Evolutionary conservation across 2,329 filamentous ascomycete species (phyloP), one percentile per base, ranked within the genome.

Genomic region (Xylaria multiplex): DNA sequence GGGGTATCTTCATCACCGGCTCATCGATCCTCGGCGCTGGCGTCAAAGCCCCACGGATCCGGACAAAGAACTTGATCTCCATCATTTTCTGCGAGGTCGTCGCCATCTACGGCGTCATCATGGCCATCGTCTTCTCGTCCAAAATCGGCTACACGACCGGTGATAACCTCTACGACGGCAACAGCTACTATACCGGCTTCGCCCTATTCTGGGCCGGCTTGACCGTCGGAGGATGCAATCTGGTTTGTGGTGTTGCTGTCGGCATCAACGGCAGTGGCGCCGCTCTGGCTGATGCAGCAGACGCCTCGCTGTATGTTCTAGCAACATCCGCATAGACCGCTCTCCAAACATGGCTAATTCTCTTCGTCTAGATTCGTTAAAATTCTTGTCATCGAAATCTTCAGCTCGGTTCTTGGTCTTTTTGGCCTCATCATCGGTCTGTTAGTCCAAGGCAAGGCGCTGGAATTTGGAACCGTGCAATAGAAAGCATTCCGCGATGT

Each of bases 81-180:
- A 99, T 99, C 81, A 98, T 99, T 83, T 99, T 99, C 84, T 99
- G 96, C 85, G 96, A 99, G 83, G 96, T 99, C 77, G 96, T 99
- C 76, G 96, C 96, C 81, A 99, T 99, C 81, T 99, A 99, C 86
- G 96, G 96, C 75, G 95, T 99, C 81, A 99, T 99, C 83, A 99
- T 99, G 93, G 91, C 94, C 75, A 99, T 99, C 79, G 92, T 99
- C 76, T 98, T 98, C 84, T 96, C 94, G 50, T 87, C 94, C 68
- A 97, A 97, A 81, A 83, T 99, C 74, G 86, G 87, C 73, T 79
- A 85, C 62, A 86, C 96, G 35, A 77, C 84, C 49, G 85, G 86
- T 63, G 87, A 90, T 45, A 85, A 86, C 19, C 80, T 93, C 35
- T 91, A 91, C 81, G 91, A 91, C 13, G 88, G 87, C 59, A 89